phyloP scores from a whole-genome alignment of 177 flowering plant species.

The Vitis hybrid region DNA sequence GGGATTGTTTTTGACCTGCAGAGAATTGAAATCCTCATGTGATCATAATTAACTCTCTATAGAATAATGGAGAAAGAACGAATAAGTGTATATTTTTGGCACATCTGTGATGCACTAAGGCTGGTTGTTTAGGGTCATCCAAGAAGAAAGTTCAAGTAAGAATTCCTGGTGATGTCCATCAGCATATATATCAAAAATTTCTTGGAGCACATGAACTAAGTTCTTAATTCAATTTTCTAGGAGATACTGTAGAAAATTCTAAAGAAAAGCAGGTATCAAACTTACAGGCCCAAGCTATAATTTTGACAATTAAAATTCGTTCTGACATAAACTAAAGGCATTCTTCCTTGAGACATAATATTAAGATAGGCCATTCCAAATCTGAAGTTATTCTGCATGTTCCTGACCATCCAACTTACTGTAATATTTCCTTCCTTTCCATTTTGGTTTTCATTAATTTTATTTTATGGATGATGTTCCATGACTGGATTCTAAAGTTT shows the following conservation, averaged over 20 bases:
- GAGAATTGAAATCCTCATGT: background rate
- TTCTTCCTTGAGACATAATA: background rate
- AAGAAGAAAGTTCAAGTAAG: background rate
- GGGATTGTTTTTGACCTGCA: conserved; percentile 67
- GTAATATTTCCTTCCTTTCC: background rate
- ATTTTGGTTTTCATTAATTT: background rate
- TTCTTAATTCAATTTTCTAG: background rate
- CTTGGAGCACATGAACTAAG: background rate
- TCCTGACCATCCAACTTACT: too few relatives aligned
- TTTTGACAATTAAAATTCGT: background rate
- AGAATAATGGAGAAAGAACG: background rate
- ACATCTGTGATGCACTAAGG: background rate
- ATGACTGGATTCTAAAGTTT: background rate
- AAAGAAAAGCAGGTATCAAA: background rate
- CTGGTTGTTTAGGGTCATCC: background rate
- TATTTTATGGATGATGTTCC: background rate
- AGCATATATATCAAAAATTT: background rate
- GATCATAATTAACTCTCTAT: background rate
- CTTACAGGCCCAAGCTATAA: background rate
- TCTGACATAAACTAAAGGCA: background rate
- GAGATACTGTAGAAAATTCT: background rate
- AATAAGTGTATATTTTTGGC: background rate
- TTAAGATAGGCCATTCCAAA: background rate
- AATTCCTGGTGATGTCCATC: background rate
- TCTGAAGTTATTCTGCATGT: too few relatives aligned